phyloP scores from a whole-genome alignment of 495 filamentous ascomycete species.

The Cercophora scortea region DNA sequence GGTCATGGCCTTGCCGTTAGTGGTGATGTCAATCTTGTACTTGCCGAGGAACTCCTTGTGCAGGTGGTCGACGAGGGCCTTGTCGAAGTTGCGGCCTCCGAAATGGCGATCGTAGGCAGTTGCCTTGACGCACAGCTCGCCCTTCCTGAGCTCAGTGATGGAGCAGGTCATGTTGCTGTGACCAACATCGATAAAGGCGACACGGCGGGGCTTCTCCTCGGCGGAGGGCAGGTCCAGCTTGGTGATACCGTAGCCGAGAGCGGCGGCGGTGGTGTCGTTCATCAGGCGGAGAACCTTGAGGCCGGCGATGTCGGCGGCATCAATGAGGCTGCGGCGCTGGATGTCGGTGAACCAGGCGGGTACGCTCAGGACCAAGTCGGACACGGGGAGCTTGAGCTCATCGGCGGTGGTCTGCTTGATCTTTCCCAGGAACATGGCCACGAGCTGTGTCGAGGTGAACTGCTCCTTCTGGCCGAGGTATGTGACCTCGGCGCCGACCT shows the following conservation, averaged over 20 bases:
- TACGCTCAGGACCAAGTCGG: constrained; percentile 88
- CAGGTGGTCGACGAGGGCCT: constrained; percentile 88
- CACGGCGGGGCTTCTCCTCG: constrained; percentile 89
- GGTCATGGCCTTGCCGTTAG: constrained; percentile 79
- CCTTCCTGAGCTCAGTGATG: constrained; percentile 95
- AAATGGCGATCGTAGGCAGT: constrained; percentile 96
- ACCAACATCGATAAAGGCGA: constrained; percentile 92
- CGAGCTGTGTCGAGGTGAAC: constrained; percentile 85
- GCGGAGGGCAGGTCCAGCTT: constrained; percentile 82
- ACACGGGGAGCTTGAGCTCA: constrained; percentile 89
- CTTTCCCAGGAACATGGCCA: constrained; percentile 93
- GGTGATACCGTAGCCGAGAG: constrained; percentile 95
- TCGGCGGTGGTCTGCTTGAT: constrained; percentile 78
- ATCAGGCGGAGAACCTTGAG: constrained; percentile 88
- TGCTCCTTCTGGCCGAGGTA: constrained; percentile 92
- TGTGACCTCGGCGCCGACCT: constrained; percentile 88
- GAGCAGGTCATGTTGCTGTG: constrained; percentile 92
- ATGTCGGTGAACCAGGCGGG: constrained; percentile 96
- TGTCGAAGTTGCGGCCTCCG: constrained; percentile 95
- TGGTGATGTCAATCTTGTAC: constrained; percentile 83
- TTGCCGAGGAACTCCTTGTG: constrained; percentile 90
- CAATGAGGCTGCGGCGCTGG: constrained; percentile 80
- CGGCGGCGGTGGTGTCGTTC: constrained; percentile 96
- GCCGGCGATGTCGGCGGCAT: constrained; percentile 91
- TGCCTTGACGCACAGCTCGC: constrained; percentile 86